Evolutionary conservation across 1,284 basidiomycete species (phyloP).

Genomic region (Sanghuangporus weigelae): DNA sequence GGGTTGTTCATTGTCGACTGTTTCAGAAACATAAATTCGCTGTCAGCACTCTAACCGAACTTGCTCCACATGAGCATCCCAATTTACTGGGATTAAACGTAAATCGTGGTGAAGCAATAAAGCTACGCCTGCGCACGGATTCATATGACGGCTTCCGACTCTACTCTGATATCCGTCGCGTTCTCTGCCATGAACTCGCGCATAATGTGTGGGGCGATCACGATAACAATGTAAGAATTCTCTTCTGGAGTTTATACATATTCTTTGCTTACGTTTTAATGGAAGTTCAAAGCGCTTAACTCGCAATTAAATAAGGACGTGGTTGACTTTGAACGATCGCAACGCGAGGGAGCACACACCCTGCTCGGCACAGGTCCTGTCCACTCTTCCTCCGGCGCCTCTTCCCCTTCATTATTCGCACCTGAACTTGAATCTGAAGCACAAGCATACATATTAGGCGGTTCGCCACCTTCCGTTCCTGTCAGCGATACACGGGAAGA

Average conservation of each 20-base stretch:
- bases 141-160: conserved; percentile 63
- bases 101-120: conserved; percentile 57
- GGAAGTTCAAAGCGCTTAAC: conserved; percentile 67
- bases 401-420: neutral
- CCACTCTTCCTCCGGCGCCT: conserved; percentile 42
- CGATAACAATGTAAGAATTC: conserved; percentile 57
- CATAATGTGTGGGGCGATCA: conserved; percentile 73
- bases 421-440: conserved; percentile 50
- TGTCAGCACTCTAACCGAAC: conserved; percentile 64
- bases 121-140: conserved; percentile 64
- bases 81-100: conserved; percentile 67
- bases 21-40: conserved; percentile 52
- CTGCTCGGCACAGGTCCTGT: conserved; percentile 36
- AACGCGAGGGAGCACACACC: conserved; percentile 47
- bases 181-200: conserved; percentile 71
- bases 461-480: conserved; percentile 20
- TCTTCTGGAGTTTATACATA: neutral
- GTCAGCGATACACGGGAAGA: conserved; percentile 48
- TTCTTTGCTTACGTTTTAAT: neutral
- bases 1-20: too few species aligned
- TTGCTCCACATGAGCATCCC: conserved; percentile 71
- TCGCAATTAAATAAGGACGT: conserved; percentile 72
- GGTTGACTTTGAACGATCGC: conserved; percentile 54
- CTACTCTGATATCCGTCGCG: conserved; percentile 59
- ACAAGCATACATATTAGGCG: conserved; percentile 42